Percentiles rank a stretch among this genome's conserved stretches.
Evolutionary conservation across 2,329 filamentous ascomycete species (phyloP).

Genomic region (Fusarium redolens): DNA sequence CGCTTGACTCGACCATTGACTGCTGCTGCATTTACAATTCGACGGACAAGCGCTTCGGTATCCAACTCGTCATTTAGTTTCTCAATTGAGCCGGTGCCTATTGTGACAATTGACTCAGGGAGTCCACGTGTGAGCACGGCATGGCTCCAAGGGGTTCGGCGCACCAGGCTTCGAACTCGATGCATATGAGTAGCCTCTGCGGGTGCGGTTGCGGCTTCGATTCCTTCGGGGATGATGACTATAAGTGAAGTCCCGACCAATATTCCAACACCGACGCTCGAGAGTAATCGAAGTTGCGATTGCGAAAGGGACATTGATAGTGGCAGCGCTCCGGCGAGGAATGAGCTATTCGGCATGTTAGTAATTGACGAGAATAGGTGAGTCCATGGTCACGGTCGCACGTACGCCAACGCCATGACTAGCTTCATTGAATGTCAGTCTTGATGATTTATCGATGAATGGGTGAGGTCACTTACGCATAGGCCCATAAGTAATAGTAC

Average conservation of each 20-base stretch:
- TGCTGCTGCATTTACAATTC: constrained; percentile 13
- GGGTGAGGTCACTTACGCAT: constrained; percentile 50
- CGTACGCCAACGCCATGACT: constrained; percentile 70
- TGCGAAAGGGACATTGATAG: constrained; percentile 88
- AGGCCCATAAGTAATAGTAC: constrained; percentile 55
- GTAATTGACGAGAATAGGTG: constrained; percentile 28
- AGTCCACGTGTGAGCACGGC: constrained; percentile 43
- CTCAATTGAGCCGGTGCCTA: constrained; percentile 22
- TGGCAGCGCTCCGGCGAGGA: constrained; percentile 90
- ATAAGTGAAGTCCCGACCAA: constrained; percentile 95
- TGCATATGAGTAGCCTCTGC: constrained; percentile 55
- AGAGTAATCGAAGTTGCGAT: constrained; percentile 88
- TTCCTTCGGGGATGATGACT: constrained; percentile 96
- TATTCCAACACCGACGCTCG: constrained; percentile 92
- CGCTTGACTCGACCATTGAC: constrained; percentile 19
- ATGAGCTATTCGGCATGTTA: constrained; percentile 72
- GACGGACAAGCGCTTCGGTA: constrained; percentile 30
- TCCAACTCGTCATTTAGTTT: constrained; percentile 15
- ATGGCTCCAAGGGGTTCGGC: constrained; percentile 48
- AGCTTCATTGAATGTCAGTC: constrained; percentile 52
- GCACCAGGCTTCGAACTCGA: constrained; percentile 48
- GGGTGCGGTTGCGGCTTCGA: constrained; percentile 84
- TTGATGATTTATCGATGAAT: constrained; percentile 5
- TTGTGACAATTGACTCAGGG: constrained; percentile 35
- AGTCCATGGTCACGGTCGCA: constrained; percentile 32